A percentile compares a stretch with the other conserved stretches of the same genome.
These are phyloP conservation scores for Platanus orientalis DNA, from an alignment of 164 flowering plant species.

Conservation along the genomic window DNA sequence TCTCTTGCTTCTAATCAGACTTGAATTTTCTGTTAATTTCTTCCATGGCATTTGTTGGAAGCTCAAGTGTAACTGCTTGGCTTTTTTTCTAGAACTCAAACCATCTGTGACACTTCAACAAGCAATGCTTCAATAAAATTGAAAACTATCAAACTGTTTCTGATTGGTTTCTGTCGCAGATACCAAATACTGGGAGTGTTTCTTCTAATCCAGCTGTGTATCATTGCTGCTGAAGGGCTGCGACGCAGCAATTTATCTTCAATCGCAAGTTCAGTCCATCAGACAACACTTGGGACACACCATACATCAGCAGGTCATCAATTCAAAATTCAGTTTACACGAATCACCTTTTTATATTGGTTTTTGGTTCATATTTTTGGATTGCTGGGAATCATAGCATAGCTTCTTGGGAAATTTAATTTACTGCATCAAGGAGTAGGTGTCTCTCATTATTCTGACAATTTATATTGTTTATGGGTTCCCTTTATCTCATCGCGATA, in stretches of 20 bases:
- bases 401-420: neutral
- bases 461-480: too few relatives aligned
- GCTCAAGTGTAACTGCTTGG: neutral
- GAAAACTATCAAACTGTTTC: neutral
- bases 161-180: slow-evolving; percentile 39
- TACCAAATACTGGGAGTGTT: slow-evolving; percentile 93
- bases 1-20: neutral
- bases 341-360: neutral
- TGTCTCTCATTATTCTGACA: too few relatives aligned
- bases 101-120: neutral
- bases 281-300: slow-evolving; percentile 47
- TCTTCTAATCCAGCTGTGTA: slow-evolving; percentile 88
- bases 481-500: too few relatives aligned
- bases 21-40: neutral
- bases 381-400: neutral
- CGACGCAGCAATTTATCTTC: slow-evolving; percentile 79
- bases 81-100: neutral
- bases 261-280: slow-evolving; percentile 73
- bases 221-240: slow-evolving; percentile 82
- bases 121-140: too few relatives aligned
- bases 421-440: too few relatives aligned
- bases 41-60: neutral
- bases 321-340: slow-evolving; percentile 3
- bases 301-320: slow-evolving; percentile 55
- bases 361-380: slow-evolving; percentile 1